Conservation (phyloP, 495 filamentous ascomycete genomes). For the Staphylotrichum longicolle region DNA sequence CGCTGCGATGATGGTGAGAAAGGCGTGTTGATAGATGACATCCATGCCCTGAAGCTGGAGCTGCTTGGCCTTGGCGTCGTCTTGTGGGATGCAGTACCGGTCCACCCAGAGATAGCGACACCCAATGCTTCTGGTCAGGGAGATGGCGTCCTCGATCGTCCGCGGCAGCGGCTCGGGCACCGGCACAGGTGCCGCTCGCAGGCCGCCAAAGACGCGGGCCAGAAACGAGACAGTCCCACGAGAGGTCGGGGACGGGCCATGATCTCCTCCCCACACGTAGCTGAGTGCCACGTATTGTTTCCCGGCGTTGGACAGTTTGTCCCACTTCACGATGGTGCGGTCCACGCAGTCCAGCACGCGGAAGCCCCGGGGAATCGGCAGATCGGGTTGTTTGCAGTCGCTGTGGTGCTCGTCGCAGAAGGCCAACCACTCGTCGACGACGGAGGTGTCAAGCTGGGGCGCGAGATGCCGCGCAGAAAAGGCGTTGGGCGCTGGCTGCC, state of each 20-base stretch:
- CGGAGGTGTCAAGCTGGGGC: background rate
- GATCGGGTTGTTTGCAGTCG: background rate
- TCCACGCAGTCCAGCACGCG: background rate
- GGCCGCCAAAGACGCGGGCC: no score
- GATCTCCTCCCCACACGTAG: background rate
- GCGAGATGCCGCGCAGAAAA: background rate
- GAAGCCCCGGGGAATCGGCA: background rate
- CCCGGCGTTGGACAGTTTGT: background rate
- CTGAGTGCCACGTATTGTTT: background rate
- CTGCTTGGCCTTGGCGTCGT: background rate
- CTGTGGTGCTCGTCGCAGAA: background rate
- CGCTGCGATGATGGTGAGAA: slow-evolving; percentile 31
- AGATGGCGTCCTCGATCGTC: slow-evolving; percentile 16
- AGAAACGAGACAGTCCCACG: background rate
- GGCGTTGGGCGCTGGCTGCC: background rate
- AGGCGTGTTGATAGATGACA: slow-evolving; percentile 27
- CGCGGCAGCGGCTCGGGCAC: background rate
- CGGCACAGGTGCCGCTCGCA: background rate
- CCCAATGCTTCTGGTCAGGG: background rate
- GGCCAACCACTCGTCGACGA: background rate
- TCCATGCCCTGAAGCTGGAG: slow-evolving; percentile 31
- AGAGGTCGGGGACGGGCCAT: background rate
- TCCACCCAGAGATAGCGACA: slow-evolving; percentile 19
- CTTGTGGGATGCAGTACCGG: slow-evolving; percentile 19
- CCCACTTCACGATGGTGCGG: background rate